phyloP scores from a whole-genome alignment of 495 filamentous ascomycete genomes.

The Podospora conica region DNA sequence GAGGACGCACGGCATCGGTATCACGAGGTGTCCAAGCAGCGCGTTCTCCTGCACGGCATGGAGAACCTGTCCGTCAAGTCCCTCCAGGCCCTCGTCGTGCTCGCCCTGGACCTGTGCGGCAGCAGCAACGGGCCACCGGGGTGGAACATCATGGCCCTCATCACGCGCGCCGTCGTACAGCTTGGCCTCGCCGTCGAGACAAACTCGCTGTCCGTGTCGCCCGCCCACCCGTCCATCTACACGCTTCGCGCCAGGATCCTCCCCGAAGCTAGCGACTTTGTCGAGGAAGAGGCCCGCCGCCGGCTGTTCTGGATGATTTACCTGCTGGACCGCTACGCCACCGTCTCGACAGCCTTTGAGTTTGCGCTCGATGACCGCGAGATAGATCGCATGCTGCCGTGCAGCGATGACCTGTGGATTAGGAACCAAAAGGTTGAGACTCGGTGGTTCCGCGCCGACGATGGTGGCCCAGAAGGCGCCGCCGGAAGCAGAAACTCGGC shows the following conservation, averaged over 20 bases:
- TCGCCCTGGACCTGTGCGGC: conserved; percentile 72
- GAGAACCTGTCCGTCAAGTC: conserved; percentile 85
- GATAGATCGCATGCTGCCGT: conserved; percentile 80
- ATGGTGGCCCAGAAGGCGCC: conserved; percentile 25
- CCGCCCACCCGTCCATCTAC: conserved; percentile 74
- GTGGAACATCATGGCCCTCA: conserved; percentile 84
- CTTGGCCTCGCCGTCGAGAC: conserved; percentile 74
- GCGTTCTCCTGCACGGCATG: conserved; percentile 74
- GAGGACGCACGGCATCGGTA: conserved; percentile 64
- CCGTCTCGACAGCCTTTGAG: conserved; percentile 81
- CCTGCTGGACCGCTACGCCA: conserved; percentile 79
- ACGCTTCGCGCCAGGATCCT: conserved; percentile 75
- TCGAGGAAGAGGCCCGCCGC: conserved; percentile 78
- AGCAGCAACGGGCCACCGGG: conserved; percentile 78
- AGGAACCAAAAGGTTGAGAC: conserved; percentile 80
- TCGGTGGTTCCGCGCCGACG: conserved; percentile 64
- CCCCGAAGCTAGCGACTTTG: conserved; percentile 74
- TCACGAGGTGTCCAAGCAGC: conserved; percentile 74
- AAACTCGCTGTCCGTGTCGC: conserved; percentile 65
- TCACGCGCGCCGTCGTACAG: conserved; percentile 79
- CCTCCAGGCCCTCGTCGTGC: conserved; percentile 75
- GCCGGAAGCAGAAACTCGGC: conserved; percentile 22
- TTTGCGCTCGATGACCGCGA: conserved; percentile 83
- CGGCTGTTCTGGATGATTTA: conserved; percentile 93
- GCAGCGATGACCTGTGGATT: conserved; percentile 77